phyloP scores from a whole-genome alignment of 129 eudicot species.

The Helianthus annuus region HanXRQr2.0-SUNRISE NC_035446.2:152512899-152513398 shows the following conservation, averaged over 20 bases:
- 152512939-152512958: no score
- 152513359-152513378: constrained; percentile 19
- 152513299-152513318: constrained; percentile 12
- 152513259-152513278: constrained; percentile 14
- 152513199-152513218: constrained; percentile 10
- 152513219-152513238: background rate
- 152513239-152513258: constrained; percentile 1
- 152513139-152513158: background rate
- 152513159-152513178: constrained; percentile 2
- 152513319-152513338: background rate
- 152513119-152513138: background rate
- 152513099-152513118: background rate
- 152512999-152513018: no score
- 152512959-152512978: no score
- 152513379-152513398: constrained; percentile 12
- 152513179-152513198: constrained; percentile 1
- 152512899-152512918: background rate
- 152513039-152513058: no score
- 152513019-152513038: no score
- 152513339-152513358: constrained; percentile 4
- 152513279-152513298: constrained; percentile 27
- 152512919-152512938: background rate
- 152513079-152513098: no score
- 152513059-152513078: no score
- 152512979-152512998: no score